Evolutionary conservation across 2,329 filamentous ascomycete genomes (phyloP), one percentile per base, ranked within the genome.

Genomic region (Ophiocordyceps australis): DNA sequence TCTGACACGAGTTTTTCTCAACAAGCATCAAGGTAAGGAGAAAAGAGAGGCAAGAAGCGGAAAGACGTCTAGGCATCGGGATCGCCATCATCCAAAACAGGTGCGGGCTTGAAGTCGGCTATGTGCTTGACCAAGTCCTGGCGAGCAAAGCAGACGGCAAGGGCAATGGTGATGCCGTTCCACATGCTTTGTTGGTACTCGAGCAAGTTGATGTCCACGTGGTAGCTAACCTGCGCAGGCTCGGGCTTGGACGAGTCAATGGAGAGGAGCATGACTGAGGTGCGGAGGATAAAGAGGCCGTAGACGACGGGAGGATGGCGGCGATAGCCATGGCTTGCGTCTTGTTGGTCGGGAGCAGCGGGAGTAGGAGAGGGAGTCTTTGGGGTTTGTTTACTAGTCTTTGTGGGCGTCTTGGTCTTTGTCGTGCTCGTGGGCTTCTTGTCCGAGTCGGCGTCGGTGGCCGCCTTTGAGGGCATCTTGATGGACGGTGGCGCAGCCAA

Each of bases 161-260:
- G 42, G 7, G 52, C 55, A 8, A 55, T 28, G 4, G 55, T 57
- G 20, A 58, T 34, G 3, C 52, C 55, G 32, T 58, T 57, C 55
- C 55, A 58, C 14, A 58, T 44, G 27, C 52, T 48, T 35, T 57
- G 53, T 12, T 45, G 38, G 9, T 38, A 38, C 22, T 55, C 45
- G 26, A 43, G 39, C 23, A 58, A 55, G 23, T 54, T 41, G 14
- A 48, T 38, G 23, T 54, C 48, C n/a, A 55, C 46, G 23, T 57
- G 55, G 27, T 50, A 57, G 33, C 51, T 57, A 17, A 57, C 43
- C 26, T 48, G 45, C n/a, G 43, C 46, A 4, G 39, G 23, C 3
- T 45, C 36, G 4, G 40, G 49, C 25, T 47, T 48, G 13, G 49
- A 38, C 1, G 55, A 43, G 28, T 58, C 54, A 6, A 42, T 38